Evolutionary conservation across 1,139 yeast species (phyloP).

Genomic region (Debaryomycetaceae sp.): DNA sequence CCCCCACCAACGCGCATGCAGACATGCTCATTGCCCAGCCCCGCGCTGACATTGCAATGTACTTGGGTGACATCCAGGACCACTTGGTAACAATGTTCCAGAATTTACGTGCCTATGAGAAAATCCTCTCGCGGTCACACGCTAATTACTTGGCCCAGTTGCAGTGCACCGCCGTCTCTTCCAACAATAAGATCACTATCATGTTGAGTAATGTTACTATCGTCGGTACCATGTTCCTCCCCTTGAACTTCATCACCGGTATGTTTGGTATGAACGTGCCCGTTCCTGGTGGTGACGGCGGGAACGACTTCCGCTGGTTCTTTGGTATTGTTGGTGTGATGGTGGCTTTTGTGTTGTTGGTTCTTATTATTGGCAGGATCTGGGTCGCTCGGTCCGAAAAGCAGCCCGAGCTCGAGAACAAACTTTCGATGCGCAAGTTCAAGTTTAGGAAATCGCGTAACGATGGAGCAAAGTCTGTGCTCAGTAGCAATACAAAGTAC

Average conservation of each 20-base stretch:
- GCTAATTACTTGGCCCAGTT: slow-evolving; percentile 87
- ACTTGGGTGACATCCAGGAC: slow-evolving; percentile 94
- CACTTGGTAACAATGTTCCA: slow-evolving; percentile 95
- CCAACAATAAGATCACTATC: slow-evolving; percentile 75
- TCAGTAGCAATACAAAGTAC: slow-evolving; percentile 31
- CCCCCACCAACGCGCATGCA: neutral
- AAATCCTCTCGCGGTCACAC: slow-evolving; percentile 85
- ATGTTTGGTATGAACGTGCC: slow-evolving; percentile 91
- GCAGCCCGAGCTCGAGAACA: neutral
- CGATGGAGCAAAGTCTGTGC: slow-evolving; percentile 26
- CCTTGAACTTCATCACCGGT: slow-evolving; percentile 85
- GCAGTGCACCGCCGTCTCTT: slow-evolving; percentile 82
- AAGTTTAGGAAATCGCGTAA: slow-evolving; percentile 25
- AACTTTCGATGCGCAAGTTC: slow-evolving; percentile 14
- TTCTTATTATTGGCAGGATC: slow-evolving; percentile 21
- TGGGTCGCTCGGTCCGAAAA: slow-evolving; percentile 19
- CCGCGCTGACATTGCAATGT: slow-evolving; percentile 74
- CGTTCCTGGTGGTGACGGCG: slow-evolving; percentile 58
- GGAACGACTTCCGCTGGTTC: slow-evolving; percentile 22
- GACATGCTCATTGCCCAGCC: slow-evolving; percentile 39
- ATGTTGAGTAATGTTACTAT: slow-evolving; percentile 84
- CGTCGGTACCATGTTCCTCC: slow-evolving; percentile 83
- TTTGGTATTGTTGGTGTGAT: slow-evolving; percentile 29
- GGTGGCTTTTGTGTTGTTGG: slow-evolving; percentile 17
- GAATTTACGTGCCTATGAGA: slow-evolving; percentile 79